phyloP scores from a whole-genome alignment of 2,329 filamentous ascomycete species.

The Cercospora sesami region DNA sequence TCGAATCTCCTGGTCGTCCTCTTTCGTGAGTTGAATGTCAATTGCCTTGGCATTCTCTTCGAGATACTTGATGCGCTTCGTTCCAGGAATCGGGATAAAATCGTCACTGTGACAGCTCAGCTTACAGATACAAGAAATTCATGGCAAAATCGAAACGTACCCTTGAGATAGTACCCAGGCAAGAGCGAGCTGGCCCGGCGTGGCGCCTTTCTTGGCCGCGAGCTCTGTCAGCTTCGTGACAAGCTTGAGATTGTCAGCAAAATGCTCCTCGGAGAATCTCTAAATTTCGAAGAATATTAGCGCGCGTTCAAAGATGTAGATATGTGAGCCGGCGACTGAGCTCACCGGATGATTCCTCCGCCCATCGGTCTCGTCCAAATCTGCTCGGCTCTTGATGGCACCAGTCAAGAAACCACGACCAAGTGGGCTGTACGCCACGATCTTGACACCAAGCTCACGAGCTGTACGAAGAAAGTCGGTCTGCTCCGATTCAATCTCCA shows the following conservation, averaged over 20 bases:
- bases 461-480: conserved; percentile 47
- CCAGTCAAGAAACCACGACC: conserved; percentile 49
- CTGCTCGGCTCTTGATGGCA: conserved; percentile 41
- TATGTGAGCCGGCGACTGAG: neutral
- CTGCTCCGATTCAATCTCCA: conserved; percentile 50
- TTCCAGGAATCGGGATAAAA: conserved; percentile 50
- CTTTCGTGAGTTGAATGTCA: conserved; percentile 29
- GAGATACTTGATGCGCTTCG: conserved; percentile 32
- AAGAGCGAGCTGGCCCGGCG: conserved; percentile 35
- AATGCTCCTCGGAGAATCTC: conserved; percentile 36
- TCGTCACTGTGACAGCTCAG: conserved; percentile 38
- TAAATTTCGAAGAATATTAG: neutral
- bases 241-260: conserved; percentile 38
- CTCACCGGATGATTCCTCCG: conserved; percentile 32
- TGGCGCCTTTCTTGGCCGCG: conserved; percentile 36
- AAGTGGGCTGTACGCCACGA: conserved; percentile 46
- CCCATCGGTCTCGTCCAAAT: conserved; percentile 41
- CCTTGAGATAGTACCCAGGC: conserved; percentile 39
- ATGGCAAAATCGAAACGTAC: conserved; percentile 6
- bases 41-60: conserved; percentile 32
- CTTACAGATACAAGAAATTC: conserved; percentile 28
- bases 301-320: neutral
- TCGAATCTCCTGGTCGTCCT: conserved; percentile 34
- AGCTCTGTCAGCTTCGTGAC: conserved; percentile 32
- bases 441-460: conserved; percentile 50